Conservation (phyloP, 2,329 filamentous ascomycete genomes). For the Alternaria gaisen region DNA sequence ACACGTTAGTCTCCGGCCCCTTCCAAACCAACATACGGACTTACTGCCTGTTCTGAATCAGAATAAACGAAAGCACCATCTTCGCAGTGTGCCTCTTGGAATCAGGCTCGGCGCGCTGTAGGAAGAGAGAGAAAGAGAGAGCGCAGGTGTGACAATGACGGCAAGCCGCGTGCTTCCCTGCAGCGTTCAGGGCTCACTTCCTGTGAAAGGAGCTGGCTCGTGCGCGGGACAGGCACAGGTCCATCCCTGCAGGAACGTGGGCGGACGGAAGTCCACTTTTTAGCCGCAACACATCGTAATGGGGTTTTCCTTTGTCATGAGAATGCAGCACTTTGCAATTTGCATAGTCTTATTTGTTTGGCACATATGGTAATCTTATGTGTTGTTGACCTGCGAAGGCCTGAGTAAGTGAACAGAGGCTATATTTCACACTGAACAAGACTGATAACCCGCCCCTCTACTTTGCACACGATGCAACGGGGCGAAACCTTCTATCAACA, state of each 20-base stretch:
- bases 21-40: neutral
- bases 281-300: conserved; percentile 13
- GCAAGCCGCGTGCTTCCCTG: neutral
- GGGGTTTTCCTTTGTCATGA: neutral
- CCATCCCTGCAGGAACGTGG: conserved; percentile 15
- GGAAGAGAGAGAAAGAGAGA: neutral
- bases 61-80: conserved; percentile 82
- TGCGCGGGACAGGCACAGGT: conserved; percentile 6
- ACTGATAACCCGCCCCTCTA: conserved; percentile 1
- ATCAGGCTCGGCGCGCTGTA: conserved; percentile 18
- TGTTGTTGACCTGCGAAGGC: too few species aligned
- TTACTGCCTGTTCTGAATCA: conserved; percentile 90
- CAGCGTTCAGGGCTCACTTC: conserved; percentile 2
- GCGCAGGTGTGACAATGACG: conserved; percentile 3
- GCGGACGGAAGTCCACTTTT: conserved; percentile 21
- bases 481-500: conserved; percentile 16
- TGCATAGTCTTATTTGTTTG: neutral
- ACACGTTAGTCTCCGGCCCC: neutral
- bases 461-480: conserved; percentile 32
- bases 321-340: neutral
- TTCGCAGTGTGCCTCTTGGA: conserved; percentile 24
- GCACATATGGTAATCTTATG: neutral
- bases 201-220: conserved; percentile 8
- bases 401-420: too few species aligned
- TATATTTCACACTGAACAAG: neutral